Evolutionary conservation across 306 rosid species (phyloP).

Genomic region (Phaseolus lunatus): DNA sequence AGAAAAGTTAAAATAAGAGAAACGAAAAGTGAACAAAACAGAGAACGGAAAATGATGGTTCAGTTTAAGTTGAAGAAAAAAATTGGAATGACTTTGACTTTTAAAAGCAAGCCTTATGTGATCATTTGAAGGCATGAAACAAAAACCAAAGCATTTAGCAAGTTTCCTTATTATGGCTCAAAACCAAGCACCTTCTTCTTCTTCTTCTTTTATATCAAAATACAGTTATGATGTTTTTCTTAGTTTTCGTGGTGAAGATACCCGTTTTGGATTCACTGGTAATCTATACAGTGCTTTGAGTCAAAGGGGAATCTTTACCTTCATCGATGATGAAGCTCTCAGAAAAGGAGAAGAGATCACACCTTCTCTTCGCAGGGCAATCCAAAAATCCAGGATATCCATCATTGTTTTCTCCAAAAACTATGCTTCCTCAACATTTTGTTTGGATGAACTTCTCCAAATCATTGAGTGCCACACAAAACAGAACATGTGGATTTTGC

Average conservation of each 20-base stretch:
- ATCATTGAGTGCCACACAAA: conserved; percentile 2
- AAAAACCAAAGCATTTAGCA: no score
- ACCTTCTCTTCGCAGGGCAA: conserved; percentile 7
- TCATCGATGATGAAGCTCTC: conserved; percentile 18
- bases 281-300: conserved; percentile 13
- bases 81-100: no score
- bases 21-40: no score
- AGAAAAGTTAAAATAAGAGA: no score
- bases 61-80: no score
- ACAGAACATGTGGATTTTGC: neutral
- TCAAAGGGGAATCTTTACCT: conserved; percentile 25
- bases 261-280: conserved; percentile 15
- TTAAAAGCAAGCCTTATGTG: no score
- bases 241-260: conserved; percentile 26
- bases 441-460: conserved; percentile 22
- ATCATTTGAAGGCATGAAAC: no score
- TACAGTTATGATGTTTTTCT: conserved; percentile 29
- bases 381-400: conserved; percentile 18
- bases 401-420: conserved; percentile 30
- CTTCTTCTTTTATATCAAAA: neutral
- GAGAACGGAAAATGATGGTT: no score
- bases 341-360: conserved; percentile 1
- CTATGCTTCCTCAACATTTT: conserved; percentile 30
- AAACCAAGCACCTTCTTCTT: neutral
- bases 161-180: neutral